Evolutionary conservation across 495 filamentous ascomycete genomes (phyloP), one percentile per base, ranked within the genome.

Genomic region (Delitschia confertaspora): DNA sequence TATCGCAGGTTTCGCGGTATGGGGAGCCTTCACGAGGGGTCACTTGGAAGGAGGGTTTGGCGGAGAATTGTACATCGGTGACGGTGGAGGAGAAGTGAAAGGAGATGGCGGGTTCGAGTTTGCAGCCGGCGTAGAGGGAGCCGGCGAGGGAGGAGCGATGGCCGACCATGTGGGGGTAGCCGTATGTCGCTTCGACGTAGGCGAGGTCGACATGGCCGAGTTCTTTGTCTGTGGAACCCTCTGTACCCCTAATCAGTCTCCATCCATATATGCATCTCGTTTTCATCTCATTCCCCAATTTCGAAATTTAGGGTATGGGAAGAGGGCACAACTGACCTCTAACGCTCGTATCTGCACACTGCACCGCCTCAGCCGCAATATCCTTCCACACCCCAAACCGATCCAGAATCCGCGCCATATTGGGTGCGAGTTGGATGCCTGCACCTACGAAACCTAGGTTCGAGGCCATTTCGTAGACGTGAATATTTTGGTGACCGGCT

Each of bases 391-490:
- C 75, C 33, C 79, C 83, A 21, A 82, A 67, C 8, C 72, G 60
- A 57, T 85, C 78, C 19, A 88, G 64, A 16, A 91, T 79, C 0
- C 81, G 78, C 18, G 76, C 76, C 68, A 88, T 83, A 46, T 91
- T 88, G 1, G 83, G 83, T 3, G 83, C 81, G 30, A 89, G 69
- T 60, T 89, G 83, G 53, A 89, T 85, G 20, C 83, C 84, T 5
- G 83, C 83, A 35, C 85, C 85, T 8, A 88, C 81, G 43, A 88
- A 88, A 21, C 83, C 83, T 2, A 88, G 66, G 42, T 82, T 78
- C 13, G 78, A 74, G 1, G 83, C 82, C 20, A 67, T 73, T 58
- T 88, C 83, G 53, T 75, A 88, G 31, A 88, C 75, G 38, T 80
- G 69, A 57, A 88, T 78, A 31, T 79, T 58, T 52, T 72, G 76